Conservation (phyloP, 371 early-diverging fungal genomes). For the Circinella minor region DNA sequence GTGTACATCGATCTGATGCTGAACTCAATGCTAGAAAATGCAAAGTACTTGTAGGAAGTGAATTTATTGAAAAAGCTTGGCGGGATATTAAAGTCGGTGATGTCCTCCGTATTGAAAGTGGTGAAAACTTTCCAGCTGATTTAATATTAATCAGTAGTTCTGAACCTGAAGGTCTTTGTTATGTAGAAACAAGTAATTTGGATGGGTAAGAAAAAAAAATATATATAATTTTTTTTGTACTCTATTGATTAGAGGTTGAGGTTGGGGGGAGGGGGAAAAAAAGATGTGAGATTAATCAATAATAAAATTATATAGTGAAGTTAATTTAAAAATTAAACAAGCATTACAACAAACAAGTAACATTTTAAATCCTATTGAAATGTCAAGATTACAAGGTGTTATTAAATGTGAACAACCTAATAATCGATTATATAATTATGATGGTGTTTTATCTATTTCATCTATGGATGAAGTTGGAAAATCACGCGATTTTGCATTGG, state of each 20-base stretch:
- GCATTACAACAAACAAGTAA: slow-evolving; percentile 74
- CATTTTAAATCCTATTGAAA: slow-evolving; percentile 65
- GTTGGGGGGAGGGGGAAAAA: too few relatives aligned
- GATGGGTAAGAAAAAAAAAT: too few relatives aligned
- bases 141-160: slow-evolving; percentile 84
- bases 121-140: slow-evolving; percentile 94
- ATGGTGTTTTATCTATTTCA: slow-evolving; percentile 69
- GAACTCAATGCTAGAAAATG: slow-evolving; percentile 77
- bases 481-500: slow-evolving; percentile 67
- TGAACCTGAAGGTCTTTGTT: slow-evolving; percentile 88
- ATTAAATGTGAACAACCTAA: slow-evolving; percentile 86
- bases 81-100: slow-evolving; percentile 89
- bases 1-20: slow-evolving; percentile 80
- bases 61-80: slow-evolving; percentile 77
- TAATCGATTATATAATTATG: slow-evolving; percentile 86
- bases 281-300: too few relatives aligned
- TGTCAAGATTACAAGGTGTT: slow-evolving; percentile 59
- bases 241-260: too few relatives aligned
- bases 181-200: slow-evolving; percentile 95
- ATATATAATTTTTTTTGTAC: too few relatives aligned
- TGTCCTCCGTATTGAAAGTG: slow-evolving; percentile 85
- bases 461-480: slow-evolving; percentile 59
- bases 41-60: slow-evolving; percentile 65
- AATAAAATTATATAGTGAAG: slow-evolving; percentile 65
- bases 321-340: slow-evolving; percentile 93